Conservation (phyloP, 768 basidiomycete species). For the Rhizopogon vesiculosus region DNA sequence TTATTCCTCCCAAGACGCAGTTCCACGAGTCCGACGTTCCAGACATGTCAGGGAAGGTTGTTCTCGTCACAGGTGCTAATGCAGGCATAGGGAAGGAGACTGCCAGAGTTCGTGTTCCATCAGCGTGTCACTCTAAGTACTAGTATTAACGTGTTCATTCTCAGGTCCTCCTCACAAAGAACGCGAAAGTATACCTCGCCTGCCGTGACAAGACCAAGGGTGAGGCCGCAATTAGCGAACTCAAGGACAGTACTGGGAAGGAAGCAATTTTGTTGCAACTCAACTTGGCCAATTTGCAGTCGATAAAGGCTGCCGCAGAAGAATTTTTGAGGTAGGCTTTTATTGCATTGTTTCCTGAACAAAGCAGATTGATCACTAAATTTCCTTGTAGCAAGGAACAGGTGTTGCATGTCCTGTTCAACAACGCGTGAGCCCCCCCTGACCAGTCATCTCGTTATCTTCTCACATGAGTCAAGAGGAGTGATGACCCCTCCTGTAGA, state of each 20-base stretch:
- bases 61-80: slow-evolving; percentile 43
- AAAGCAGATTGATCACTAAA: background rate
- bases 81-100: slow-evolving; percentile 49
- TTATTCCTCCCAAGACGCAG: slow-evolving; percentile 19
- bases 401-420: slow-evolving; percentile 34
- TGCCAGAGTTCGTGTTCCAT: slow-evolving; percentile 13
- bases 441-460: background rate
- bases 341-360: background rate
- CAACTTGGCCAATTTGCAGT: slow-evolving; percentile 27
- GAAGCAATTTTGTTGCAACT: slow-evolving; percentile 25
- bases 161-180: slow-evolving; percentile 36
- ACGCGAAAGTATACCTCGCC: slow-evolving; percentile 51
- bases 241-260: slow-evolving; percentile 32
- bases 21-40: slow-evolving; percentile 27
- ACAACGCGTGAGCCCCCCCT: slow-evolving; percentile 25
- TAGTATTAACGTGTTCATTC: background rate
- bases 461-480: slow-evolving; percentile 14
- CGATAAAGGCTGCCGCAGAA: slow-evolving; percentile 23
- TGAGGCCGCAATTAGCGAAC: slow-evolving; percentile 31
- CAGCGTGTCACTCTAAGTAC: background rate
- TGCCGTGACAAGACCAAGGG: slow-evolving; percentile 36
- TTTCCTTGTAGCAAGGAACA: slow-evolving; percentile 35
- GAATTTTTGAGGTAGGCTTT: slow-evolving; percentile 22
- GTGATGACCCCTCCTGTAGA: slow-evolving; percentile 20
- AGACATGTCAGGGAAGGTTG: slow-evolving; percentile 32